phyloP scores from a whole-genome alignment of 768 basidiomycete genomes.

The Leccinellum luteum region DNA sequence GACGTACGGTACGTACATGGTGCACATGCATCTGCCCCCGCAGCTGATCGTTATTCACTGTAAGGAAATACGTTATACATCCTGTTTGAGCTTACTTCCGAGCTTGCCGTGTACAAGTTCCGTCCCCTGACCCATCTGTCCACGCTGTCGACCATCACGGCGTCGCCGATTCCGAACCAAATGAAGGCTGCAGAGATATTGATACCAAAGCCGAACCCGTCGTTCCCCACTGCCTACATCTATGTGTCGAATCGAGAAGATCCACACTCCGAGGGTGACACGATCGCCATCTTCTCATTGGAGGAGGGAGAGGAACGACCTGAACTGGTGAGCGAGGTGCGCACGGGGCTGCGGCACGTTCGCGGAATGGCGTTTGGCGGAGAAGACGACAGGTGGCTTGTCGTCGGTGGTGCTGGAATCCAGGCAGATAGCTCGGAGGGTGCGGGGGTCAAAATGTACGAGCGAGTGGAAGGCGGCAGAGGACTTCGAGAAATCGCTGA shows the following conservation, averaged over 20 bases:
- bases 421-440: slow-evolving; percentile 58
- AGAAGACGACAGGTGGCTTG: slow-evolving; percentile 54
- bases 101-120: slow-evolving; percentile 53
- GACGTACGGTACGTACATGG: slow-evolving; percentile 48
- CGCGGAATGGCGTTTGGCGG: slow-evolving; percentile 71
- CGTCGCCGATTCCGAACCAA: slow-evolving; percentile 40
- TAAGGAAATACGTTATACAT: slow-evolving; percentile 65
- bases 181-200: slow-evolving; percentile 74
- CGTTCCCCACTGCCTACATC: slow-evolving; percentile 56
- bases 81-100: slow-evolving; percentile 62
- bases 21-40: too few species aligned
- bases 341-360: slow-evolving; percentile 67
- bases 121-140: slow-evolving; percentile 39
- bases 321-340: slow-evolving; percentile 57
- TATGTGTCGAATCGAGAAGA: slow-evolving; percentile 79
- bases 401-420: slow-evolving; percentile 54
- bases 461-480: slow-evolving; percentile 59
- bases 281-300: slow-evolving; percentile 66
- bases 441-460: slow-evolving; percentile 69
- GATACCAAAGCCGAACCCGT: slow-evolving; percentile 49
- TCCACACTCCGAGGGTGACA: slow-evolving; percentile 65
- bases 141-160: slow-evolving; percentile 48
- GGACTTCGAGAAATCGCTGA: slow-evolving; percentile 51
- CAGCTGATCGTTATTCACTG: too few species aligned
- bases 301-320: slow-evolving; percentile 41